A percentile compares a stretch with the other conserved stretches of the same genome.
Conservation (phyloP, 73 alveolate genomes). For the Paramecium octaurelia region DNA sequence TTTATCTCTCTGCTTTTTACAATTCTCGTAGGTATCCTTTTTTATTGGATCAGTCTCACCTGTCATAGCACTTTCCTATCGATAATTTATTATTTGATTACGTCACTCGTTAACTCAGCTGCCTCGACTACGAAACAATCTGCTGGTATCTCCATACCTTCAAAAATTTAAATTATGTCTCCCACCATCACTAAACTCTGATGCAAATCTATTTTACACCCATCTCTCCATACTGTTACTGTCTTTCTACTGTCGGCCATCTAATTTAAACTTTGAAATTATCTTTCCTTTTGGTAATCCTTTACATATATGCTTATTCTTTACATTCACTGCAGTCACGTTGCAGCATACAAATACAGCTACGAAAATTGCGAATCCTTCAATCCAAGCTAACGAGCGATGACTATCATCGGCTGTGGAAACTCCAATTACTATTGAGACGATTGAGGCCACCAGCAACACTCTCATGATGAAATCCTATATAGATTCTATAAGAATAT, state of each 20-base stretch:
- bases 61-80: conserved; percentile 82
- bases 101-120: conserved; percentile 66
- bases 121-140: conserved; percentile 77
- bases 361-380: conserved; percentile 71
- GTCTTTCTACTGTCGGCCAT: conserved; percentile 58
- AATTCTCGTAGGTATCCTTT: conserved; percentile 61
- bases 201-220: conserved; percentile 59
- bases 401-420: conserved; percentile 48
- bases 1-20: conserved; percentile 57
- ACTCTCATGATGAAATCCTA: conserved; percentile 75
- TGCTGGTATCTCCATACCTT: conserved; percentile 86
- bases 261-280: conserved; percentile 43
- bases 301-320: background rate
- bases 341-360: conserved; percentile 74
- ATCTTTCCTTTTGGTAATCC: conserved; percentile 73
- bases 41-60: conserved; percentile 78
- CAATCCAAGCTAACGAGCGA: conserved; percentile 73
- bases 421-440: conserved; percentile 67
- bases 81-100: background rate
- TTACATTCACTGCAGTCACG: conserved; percentile 72
- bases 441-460: conserved; percentile 70
- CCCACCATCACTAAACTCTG: conserved; percentile 79
- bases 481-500: background rate
- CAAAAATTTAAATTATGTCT: conserved; percentile 68
- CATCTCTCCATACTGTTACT: conserved; percentile 72